Conservation (phyloP, 306 rosid species). For the Sicyos baderoa region DNA sequence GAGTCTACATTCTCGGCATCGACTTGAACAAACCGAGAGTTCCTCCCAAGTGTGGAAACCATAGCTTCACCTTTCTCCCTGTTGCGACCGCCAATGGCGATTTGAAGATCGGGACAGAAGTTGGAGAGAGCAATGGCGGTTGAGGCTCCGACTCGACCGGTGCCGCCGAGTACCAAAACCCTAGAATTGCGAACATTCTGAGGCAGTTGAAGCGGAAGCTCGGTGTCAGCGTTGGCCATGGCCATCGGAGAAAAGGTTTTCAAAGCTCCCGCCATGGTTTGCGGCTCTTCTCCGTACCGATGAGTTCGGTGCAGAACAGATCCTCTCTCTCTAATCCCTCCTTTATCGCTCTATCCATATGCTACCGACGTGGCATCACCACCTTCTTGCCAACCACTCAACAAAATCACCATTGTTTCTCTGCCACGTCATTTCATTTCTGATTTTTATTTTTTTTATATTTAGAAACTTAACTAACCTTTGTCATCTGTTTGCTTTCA, state of each 20-base stretch:
- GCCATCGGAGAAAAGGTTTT: conserved; percentile 24
- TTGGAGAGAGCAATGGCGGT: conserved; percentile 72
- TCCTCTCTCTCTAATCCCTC: not conserved
- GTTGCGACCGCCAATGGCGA: conserved; percentile 71
- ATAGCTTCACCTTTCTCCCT: conserved; percentile 67
- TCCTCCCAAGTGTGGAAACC: conserved; percentile 53
- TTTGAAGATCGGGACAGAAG: conserved; percentile 54
- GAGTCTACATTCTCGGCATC: conserved; percentile 29
- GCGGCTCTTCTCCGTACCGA: not conserved
- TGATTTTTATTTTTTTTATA: too few relatives aligned
- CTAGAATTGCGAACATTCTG: conserved; percentile 50
- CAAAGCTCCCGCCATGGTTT: conserved; percentile 32
- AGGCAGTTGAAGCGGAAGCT: conserved; percentile 33
- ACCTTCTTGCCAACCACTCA: not conserved
- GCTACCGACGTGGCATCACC: conserved; percentile 28
- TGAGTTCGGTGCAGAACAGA: not conserved
- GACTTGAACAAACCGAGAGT: conserved; percentile 43
- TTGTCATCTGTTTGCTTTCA: too few relatives aligned
- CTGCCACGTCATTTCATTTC: too few relatives aligned
- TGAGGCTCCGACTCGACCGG: conserved; percentile 94
- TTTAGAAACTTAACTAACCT: too few relatives aligned
- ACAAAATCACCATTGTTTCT: not conserved
- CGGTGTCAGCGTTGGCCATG: conserved; percentile 16
- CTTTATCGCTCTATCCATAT: conserved; percentile 16
- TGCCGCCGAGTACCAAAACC: conserved; percentile 79